Percentiles rank a stretch among this genome's conserved stretches.
Evolutionary conservation across 768 basidiomycete genomes (phyloP).

Genomic region (Cyclocybe cylindracea): DNA sequence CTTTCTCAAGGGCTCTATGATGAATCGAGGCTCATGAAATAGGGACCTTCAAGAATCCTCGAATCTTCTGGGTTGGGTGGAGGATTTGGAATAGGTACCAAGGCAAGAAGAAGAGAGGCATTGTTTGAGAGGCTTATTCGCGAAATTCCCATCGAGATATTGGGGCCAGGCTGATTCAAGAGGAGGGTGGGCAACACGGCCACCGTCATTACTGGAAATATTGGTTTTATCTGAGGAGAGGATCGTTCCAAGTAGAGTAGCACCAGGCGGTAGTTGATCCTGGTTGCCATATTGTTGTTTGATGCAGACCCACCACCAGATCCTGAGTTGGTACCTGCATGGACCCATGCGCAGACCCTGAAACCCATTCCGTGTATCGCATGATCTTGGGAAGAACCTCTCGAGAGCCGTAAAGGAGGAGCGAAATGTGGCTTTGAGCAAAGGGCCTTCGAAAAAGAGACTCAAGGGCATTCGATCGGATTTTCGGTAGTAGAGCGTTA

Average conservation of each 20-base stretch:
- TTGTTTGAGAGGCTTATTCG: conserved; percentile 26
- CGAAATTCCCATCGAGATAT: conserved; percentile 23
- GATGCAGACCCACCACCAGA: not conserved
- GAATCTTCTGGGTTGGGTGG: conserved; percentile 14
- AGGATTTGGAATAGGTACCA: conserved; percentile 28
- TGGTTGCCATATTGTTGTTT: too few relatives aligned
- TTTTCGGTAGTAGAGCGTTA: too few relatives aligned
- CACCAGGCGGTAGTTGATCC: too few relatives aligned
- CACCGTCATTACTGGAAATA: too few relatives aligned
- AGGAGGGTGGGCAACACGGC: conserved; percentile 25
- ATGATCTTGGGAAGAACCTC: conserved; percentile 4
- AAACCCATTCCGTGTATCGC: conserved; percentile 14
- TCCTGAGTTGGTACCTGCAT: conserved; percentile 16
- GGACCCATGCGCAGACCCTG: conserved; percentile 7
- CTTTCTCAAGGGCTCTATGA: conserved; percentile 23
- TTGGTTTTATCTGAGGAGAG: too few relatives aligned
- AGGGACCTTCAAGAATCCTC: conserved; percentile 21
- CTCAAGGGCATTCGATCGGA: too few relatives aligned
- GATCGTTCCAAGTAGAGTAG: too few relatives aligned
- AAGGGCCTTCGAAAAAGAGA: too few relatives aligned
- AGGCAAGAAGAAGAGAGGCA: conserved; percentile 20
- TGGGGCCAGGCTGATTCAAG: conserved; percentile 26
- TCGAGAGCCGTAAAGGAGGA: conserved; percentile 7
- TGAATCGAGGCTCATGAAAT: conserved; percentile 25
- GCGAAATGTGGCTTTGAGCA: too few relatives aligned